Percentiles rank a stretch among this genome's conserved stretches.
phyloP scores from a whole-genome alignment of 768 basidiomycete genomes.

The Pholiota microspora region DNA sequence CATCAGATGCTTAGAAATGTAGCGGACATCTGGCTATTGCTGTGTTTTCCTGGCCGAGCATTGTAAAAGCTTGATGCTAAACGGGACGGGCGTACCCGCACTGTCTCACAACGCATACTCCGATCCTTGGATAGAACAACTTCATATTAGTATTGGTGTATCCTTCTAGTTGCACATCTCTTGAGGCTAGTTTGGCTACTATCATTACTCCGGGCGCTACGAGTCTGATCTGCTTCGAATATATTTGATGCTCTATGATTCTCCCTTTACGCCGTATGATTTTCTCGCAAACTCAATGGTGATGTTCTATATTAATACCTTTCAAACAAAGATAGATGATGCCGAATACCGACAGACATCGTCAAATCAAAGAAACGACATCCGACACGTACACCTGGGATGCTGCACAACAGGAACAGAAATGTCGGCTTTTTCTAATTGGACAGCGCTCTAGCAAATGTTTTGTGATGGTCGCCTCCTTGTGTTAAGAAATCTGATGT shows the following conservation, averaged over 20 bases:
- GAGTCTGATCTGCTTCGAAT: background rate
- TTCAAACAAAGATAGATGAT: background rate
- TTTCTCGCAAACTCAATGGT: background rate
- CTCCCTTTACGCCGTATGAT: background rate
- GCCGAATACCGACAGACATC: background rate
- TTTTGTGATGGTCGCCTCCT: constrained; percentile 1
- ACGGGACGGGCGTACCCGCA: too few relatives aligned
- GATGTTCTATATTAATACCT: background rate
- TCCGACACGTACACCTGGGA: background rate
- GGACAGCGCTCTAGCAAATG: constrained; percentile 1
- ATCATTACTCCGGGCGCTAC: too few relatives aligned
- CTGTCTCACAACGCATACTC: too few relatives aligned
- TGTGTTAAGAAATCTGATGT: background rate
- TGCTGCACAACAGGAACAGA: background rate
- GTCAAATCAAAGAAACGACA: constrained; percentile 2
- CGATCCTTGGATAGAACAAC: too few relatives aligned
- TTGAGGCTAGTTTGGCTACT: too few relatives aligned
- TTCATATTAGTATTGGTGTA: background rate
- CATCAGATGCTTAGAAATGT: background rate
- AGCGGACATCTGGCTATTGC: background rate
- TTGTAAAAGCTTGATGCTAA: background rate
- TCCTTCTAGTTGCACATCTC: too few relatives aligned
- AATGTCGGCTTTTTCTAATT: background rate
- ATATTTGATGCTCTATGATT: background rate
- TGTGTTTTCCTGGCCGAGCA: background rate